phyloP scores from a whole-genome alignment of 163 green algal genomes.

The Scenedesmus sp. region DNA sequence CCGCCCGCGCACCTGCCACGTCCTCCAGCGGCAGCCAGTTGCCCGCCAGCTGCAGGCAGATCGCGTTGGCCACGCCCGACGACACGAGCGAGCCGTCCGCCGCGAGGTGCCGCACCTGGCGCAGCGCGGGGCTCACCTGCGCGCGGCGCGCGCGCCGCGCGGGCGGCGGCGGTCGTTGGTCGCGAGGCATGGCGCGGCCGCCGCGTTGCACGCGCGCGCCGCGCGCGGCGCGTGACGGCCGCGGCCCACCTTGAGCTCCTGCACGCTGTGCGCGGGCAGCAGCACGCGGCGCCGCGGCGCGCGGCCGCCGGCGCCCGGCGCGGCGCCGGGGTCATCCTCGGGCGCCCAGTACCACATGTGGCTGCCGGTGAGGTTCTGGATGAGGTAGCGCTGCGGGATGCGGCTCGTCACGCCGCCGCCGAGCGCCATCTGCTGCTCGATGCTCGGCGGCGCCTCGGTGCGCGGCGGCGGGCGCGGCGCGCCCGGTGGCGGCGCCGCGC shows the following conservation, averaged over 20 bases:
- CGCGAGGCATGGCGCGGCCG: too few relatives aligned
- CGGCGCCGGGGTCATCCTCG: neutral
- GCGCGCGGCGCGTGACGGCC: too few relatives aligned
- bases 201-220: too few relatives aligned
- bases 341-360: conserved; percentile 78
- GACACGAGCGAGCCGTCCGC: conserved; percentile 63
- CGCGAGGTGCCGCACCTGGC: conserved; percentile 63
- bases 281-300: conserved; percentile 28
- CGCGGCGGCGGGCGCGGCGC: neutral
- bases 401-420: conserved; percentile 62
- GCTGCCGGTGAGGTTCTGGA: conserved; percentile 85
- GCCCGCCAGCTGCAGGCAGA: conserved; percentile 87
- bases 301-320: neutral
- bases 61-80: conserved; percentile 60
- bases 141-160: too few relatives aligned
- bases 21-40: conserved; percentile 79
- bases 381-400: conserved; percentile 86
- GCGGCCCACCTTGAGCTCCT: conserved; percentile 67
- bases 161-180: too few relatives aligned
- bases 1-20: conserved; percentile 59
- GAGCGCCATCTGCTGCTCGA: conserved; percentile 73
- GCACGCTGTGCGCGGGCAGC: conserved; percentile 50
- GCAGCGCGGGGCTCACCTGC: conserved; percentile 63
- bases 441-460: conserved; percentile 32
- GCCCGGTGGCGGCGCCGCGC: too few relatives aligned